These are phyloP conservation scores for Ogataea paradorogensis DNA, from an alignment of 805 yeast genomes.

Conservation along the genomic window DNA sequence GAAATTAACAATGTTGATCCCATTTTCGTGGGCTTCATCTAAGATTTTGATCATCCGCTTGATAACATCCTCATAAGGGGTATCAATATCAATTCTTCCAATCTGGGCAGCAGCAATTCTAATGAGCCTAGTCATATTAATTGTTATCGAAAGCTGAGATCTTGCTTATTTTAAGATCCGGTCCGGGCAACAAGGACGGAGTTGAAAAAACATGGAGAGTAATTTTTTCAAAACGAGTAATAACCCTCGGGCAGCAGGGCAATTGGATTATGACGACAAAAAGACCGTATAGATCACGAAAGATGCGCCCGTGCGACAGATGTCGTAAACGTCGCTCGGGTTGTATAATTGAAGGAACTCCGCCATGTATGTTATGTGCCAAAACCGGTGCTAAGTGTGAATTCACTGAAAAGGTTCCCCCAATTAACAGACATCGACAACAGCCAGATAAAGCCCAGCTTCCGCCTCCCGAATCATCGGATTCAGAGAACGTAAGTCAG, in stretches of 20 bases:
- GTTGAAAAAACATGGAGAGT: too few species aligned
- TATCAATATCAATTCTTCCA: conserved; percentile 32
- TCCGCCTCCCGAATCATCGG: not conserved
- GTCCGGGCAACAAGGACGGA: conserved; percentile 2
- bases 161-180: not conserved
- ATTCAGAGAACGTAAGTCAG: not conserved
- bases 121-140: conserved; percentile 9
- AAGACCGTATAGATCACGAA: conserved; percentile 18
- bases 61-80: conserved; percentile 32
- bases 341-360: conserved; percentile 12
- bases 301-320: conserved; percentile 17
- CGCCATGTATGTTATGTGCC: conserved; percentile 15
- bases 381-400: conserved; percentile 9
- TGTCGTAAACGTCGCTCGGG: conserved; percentile 16
- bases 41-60: conserved; percentile 24
- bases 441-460: not conserved
- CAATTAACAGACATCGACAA: conserved; percentile 12
- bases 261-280: conserved; percentile 1
- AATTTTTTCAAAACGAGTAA: not conserved
- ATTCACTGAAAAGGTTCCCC: conserved; percentile 18
- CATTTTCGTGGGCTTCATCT: conserved; percentile 23
- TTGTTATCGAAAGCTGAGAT: not conserved
- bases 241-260: conserved; percentile 4
- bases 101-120: conserved; percentile 34
- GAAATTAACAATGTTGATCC: conserved; percentile 35